Conservation (phyloP, 352 stramenopile species). For the Blastocystis sp. region DNA sequence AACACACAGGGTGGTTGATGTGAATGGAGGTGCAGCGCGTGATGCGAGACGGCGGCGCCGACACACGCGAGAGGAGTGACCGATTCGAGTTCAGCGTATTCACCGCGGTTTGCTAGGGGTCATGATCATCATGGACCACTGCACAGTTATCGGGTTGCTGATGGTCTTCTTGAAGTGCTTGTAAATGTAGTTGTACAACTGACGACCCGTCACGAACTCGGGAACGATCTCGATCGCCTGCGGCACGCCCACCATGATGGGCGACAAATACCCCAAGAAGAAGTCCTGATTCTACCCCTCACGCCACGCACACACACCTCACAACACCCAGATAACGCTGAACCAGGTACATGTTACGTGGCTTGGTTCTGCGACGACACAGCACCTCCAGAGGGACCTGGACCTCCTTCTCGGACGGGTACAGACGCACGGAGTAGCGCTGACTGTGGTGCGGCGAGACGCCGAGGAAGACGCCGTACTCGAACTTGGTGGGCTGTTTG, state of each 20-base stretch:
- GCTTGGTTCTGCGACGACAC: background rate
- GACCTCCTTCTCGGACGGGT: conserved; percentile 25
- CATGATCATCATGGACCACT: background rate
- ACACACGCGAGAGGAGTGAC: conserved; percentile 21
- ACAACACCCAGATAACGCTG: conserved; percentile 55
- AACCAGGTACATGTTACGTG: conserved; percentile 46
- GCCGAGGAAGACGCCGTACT: conserved; percentile 23
- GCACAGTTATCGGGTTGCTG: conserved; percentile 27
- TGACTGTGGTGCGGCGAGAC: background rate
- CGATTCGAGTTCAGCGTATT: conserved; percentile 33
- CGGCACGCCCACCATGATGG: conserved; percentile 43
- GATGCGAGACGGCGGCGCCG: background rate
- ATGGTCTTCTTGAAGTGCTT: conserved; percentile 63
- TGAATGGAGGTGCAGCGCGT: background rate
- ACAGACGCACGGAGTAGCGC: conserved; percentile 25
- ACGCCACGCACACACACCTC: background rate
- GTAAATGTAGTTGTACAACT: conserved; percentile 55
- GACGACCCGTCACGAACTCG: conserved; percentile 40
- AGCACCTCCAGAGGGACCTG: conserved; percentile 7
- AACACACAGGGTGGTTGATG: conserved; percentile 6
- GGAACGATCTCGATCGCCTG: conserved; percentile 47
- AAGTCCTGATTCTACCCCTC: conserved; percentile 55
- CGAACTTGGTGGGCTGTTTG: background rate
- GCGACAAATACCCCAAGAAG: conserved; percentile 39
- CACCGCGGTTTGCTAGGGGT: conserved; percentile 55